Conservation (phyloP, 768 basidiomycete species). For the Erythrobasidium yunnanense region DNA sequence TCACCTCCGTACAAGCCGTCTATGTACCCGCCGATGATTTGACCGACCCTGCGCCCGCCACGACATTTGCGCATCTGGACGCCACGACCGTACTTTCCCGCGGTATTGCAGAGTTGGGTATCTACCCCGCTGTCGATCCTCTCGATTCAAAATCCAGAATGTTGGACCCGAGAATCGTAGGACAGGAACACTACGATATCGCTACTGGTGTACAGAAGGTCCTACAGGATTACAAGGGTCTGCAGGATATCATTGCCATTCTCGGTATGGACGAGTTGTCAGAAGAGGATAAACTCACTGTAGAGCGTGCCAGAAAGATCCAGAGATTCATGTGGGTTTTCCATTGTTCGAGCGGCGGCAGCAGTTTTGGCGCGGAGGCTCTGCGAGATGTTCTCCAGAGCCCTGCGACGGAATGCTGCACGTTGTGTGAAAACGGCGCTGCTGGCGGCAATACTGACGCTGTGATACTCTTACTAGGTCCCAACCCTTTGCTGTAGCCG, state of each 20-base stretch:
- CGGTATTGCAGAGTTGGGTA: conserved; percentile 80
- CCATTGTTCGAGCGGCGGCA: conserved; percentile 75
- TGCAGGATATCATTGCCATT: conserved; percentile 94
- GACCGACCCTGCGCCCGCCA: conserved; percentile 99
- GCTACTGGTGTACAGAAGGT: conserved; percentile 95
- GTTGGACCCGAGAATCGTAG: conserved; percentile 98
- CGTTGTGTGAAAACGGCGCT: too few species aligned
- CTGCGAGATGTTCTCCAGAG: too few species aligned
- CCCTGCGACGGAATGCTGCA: too few species aligned
- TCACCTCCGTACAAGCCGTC: conserved; percentile 98
- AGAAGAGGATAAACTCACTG: conserved; percentile 98
- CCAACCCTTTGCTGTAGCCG: conserved; percentile 98
- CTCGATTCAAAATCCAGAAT: conserved; percentile 99
- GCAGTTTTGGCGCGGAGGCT: conserved; percentile 52
- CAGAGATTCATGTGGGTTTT: conserved; percentile 99
- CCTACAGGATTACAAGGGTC: conserved; percentile 55
- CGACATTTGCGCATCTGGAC: conserved; percentile 99
- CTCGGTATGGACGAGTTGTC: conserved; percentile 99
- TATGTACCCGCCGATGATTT: conserved; percentile 99
- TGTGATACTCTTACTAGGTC: too few species aligned
- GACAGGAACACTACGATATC: conserved; percentile 85
- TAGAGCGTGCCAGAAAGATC: conserved; percentile 80
- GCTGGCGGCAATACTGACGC: too few species aligned
- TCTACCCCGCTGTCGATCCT: conserved; percentile 96
- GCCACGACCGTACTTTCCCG: conserved; percentile 98